Percentiles rank a stretch among this genome's conserved stretches.
These are phyloP conservation scores for Saccharomyces mikatae DNA, from an alignment of 805 yeast genomes.

Conservation along the genomic window DNA sequence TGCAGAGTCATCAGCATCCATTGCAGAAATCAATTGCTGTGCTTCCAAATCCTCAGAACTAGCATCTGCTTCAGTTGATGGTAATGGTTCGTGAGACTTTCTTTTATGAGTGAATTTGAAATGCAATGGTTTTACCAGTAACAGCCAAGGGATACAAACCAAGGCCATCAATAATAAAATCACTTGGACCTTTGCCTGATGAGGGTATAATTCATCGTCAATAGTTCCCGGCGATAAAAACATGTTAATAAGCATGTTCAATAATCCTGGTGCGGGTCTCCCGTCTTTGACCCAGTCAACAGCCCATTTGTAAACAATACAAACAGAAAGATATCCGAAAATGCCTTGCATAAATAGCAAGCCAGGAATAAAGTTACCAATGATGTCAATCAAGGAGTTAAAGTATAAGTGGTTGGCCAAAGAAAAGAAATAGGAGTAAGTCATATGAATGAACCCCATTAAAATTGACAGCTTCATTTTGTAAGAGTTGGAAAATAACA, in stretches of 20 bases:
- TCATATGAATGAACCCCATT: conserved; percentile 72
- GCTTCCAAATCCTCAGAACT: conserved; percentile 6
- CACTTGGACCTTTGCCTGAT: conserved; percentile 56
- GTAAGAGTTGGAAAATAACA: conserved; percentile 62
- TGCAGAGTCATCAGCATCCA: conserved; percentile 14
- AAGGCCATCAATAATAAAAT: conserved; percentile 50
- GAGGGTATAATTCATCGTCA: conserved; percentile 57
- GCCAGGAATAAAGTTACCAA: conserved; percentile 70
- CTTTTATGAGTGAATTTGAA: conserved; percentile 33
- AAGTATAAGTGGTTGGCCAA: conserved; percentile 53
- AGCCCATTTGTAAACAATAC: conserved; percentile 67
- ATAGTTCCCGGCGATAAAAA: conserved; percentile 64
- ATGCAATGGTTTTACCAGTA: conserved; percentile 55
- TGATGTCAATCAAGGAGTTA: conserved; percentile 52
- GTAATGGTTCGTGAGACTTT: conserved; percentile 22
- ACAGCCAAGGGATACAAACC: conserved; percentile 68
- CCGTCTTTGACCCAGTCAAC: conserved; percentile 59
- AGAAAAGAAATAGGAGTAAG: conserved; percentile 61
- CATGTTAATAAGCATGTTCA: conserved; percentile 71
- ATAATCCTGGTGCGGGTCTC: conserved; percentile 61
- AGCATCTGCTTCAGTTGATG: conserved; percentile 16
- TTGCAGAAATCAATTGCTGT: not conserved
- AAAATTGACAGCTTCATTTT: conserved; percentile 70
- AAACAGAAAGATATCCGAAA: conserved; percentile 60
- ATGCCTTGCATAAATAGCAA: conserved; percentile 67